Evolutionary conservation across 441 rosid species (phyloP), one percentile per base, ranked within the genome.

Genomic region (Caryocar brasiliense): DNA sequence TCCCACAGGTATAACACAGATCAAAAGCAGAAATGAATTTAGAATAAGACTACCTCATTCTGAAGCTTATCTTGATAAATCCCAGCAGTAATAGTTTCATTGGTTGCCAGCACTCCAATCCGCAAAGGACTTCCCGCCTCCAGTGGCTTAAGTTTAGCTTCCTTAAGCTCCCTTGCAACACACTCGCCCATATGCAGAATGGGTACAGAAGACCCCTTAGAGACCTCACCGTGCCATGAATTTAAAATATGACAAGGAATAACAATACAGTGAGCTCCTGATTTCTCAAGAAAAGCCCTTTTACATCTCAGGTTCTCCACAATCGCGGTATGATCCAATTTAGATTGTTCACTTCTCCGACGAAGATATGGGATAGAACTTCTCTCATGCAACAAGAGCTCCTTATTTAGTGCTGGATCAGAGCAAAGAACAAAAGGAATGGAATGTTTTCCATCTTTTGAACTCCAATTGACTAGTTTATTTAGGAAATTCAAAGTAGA

Each of bases 231-330:
- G 36, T 84, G 65, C 94, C 94, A 87, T 27, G 67, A 60, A 65
- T 87, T 88, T 4, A 76, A 79, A 51, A 82, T 39, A 64, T 82
- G 82, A 58, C 96, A 87, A 3, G 96, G 96, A 78, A 80, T 64
- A 8, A 79, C 77, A 23, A 84, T 71, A 63, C 91, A 64, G 0
- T 66, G 67, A 51, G 78, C 94, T 59, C 96, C 96, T 12, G 85
- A 69, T 40, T 60, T 71, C 68, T 84, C 94, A 32, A 87, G 86
- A 67, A 74, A 72, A 34, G 19, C 46, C 63, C 85, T 74, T 59
- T 82, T 82, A 38, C 54, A 59, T 62, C 45, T 19, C 40, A 82
- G 64, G 43, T 74, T 80, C 58, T 79, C 78, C 33, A 75, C 64
- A 27, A 80, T 52, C 14, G 26, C 32, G 0, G 55, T 38, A 29